These are phyloP conservation scores for Alternaria gaisen DNA, from an alignment of 2,329 filamentous ascomycete genomes.

Conservation along the genomic window DNA sequence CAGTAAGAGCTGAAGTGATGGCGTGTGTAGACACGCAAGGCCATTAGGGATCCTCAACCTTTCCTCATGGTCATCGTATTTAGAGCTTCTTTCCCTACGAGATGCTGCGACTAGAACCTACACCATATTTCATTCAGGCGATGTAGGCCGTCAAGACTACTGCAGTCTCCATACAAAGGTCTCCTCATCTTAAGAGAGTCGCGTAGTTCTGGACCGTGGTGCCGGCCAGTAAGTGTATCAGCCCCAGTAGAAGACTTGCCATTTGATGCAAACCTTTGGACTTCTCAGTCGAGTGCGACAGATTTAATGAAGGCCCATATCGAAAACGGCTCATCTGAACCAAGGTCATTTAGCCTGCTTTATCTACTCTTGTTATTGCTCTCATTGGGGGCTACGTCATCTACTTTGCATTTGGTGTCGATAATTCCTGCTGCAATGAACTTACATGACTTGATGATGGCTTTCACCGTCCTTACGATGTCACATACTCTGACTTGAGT, in stretches of 20 bases:
- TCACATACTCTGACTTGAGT: background rate
- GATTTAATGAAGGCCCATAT: background rate
- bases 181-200: too few relatives aligned
- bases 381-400: background rate
- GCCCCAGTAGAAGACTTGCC: background rate
- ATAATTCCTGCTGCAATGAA: too few relatives aligned
- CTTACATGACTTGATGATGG: background rate
- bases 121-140: background rate
- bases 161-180: background rate
- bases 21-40: background rate
- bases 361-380: background rate
- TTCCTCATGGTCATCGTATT: background rate
- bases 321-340: background rate
- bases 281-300: background rate
- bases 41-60: too few relatives aligned
- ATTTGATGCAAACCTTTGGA: background rate
- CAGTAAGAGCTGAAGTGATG: background rate
- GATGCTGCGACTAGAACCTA: background rate
- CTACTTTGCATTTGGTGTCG: background rate
- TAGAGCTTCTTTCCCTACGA: background rate
- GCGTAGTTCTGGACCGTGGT: background rate
- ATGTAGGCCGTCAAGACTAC: background rate
- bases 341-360: background rate
- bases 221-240: background rate
- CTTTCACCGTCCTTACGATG: background rate